Percentiles rank a stretch among this genome's conserved stretches.
These are phyloP conservation scores for Podospora fimiseda DNA, from an alignment of 495 filamentous ascomycete genomes.

Conservation along the genomic window DNA sequence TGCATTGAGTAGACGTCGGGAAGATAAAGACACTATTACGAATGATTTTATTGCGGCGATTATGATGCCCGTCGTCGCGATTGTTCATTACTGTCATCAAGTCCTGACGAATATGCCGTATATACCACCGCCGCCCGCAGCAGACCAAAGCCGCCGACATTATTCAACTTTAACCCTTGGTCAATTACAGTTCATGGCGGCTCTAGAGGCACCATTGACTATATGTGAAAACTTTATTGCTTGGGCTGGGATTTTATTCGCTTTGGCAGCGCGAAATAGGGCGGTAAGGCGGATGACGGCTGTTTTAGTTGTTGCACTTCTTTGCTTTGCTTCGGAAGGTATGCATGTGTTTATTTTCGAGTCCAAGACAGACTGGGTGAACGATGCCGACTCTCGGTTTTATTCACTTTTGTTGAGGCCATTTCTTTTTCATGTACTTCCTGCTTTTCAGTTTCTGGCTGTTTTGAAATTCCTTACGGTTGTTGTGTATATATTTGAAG, in stretches of 20 bases:
- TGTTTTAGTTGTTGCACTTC: background rate
- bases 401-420: background rate
- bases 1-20: background rate
- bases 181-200: background rate
- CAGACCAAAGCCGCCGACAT: background rate
- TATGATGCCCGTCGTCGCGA: background rate
- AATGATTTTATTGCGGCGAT: background rate
- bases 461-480: background rate
- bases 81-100: background rate
- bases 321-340: background rate
- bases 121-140: background rate
- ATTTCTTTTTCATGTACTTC: background rate
- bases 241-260: background rate
- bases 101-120: background rate
- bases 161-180: background rate
- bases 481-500: background rate
- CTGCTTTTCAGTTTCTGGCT: background rate
- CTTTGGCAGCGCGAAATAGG: background rate
- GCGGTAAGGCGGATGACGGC: background rate
- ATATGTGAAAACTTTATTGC: background rate
- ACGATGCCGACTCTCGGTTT: background rate
- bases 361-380: background rate
- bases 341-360: background rate
- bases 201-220: background rate
- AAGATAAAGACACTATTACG: background rate